Base-by-base conservation (phyloP, 2,329 filamentous ascomycete genomes). In the Fusarium piperis region DNA sequence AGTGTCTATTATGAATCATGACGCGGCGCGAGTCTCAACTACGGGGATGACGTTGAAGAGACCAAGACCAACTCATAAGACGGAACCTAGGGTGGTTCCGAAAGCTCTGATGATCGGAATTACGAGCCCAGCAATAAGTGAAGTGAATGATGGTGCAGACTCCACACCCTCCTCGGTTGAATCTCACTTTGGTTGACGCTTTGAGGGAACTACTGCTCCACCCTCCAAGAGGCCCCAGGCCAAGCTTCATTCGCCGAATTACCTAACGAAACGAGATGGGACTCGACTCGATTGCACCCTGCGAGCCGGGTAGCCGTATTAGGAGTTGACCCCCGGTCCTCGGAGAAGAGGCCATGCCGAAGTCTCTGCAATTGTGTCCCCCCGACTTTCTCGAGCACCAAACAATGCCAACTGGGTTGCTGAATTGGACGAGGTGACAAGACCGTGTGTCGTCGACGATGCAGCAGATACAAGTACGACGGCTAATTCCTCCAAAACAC, bases 61-160 rank as follows among this genome's bases (percentile, higher is more conserved):
- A 6, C 15, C 39, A 58, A 36, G 15, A 36, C 5, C n/a, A 30
- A 48, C 33, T 28, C 23, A 48, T 30, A 26, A 51, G 33, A 59
- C 41, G 28, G 58, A 35, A 32, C 18, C 58, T 33, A 23, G 58
- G 44, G 44, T 32, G 18, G 28, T 57, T 44, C 20, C 26, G 28
- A 44, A 6, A 55, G 35, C 38, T 44, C 33, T 39, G 64, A 16
- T 15, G 28, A 35, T 69, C 74, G 74, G 74, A 69, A 60, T 67
- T 76, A 71, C 59, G 59, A 71, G 39, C 63, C 63, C 70, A 73
- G 69, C 57, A 76, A 73, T 75, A 72, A 75, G 46, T 51, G 26
- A 72, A 75, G 46, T 51, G 26, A 51, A 18, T 28, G 16, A 33
- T 20, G 28, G 48, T 57, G 30, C 23, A 15, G 57, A 68, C 64